Conservation (phyloP, 257 asterid genomes). For the Eucommia ulmoides region DNA sequence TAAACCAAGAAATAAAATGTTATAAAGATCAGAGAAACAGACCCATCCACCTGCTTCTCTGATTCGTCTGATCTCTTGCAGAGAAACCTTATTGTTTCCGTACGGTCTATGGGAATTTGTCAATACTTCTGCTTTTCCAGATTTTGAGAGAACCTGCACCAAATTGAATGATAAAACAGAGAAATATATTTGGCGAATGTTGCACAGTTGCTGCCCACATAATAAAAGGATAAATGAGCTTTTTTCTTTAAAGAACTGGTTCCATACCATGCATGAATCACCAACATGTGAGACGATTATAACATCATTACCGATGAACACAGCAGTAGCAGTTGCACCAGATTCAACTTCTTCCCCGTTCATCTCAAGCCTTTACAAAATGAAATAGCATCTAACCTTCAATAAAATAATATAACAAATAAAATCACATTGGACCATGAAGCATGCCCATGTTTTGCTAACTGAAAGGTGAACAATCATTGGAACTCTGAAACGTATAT, state of each 20-base stretch:
- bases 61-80: constrained; percentile 73
- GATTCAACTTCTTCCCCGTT: constrained; percentile 61
- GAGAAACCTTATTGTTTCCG: constrained; percentile 52
- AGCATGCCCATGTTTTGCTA: constrained; percentile 2
- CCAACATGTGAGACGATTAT: constrained; percentile 76
- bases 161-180: too few relatives aligned
- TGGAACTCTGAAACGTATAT: not conserved
- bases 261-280: constrained; percentile 75
- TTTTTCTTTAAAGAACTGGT: not conserved
- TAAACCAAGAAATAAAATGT: not conserved
- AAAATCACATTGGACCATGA: constrained; percentile 25
- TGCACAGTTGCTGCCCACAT: too few relatives aligned
- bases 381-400: constrained; percentile 52
- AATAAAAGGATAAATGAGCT: too few relatives aligned
- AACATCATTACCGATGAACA: constrained; percentile 42
- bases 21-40: constrained; percentile 20
- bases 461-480: not conserved
- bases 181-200: too few relatives aligned
- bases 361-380: constrained; percentile 86
- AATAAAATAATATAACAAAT: constrained; percentile 30
- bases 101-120: constrained; percentile 90
- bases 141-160: constrained; percentile 60
- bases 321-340: constrained; percentile 86
- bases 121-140: constrained; percentile 55
- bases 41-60: constrained; percentile 98